Conservation (phyloP, 305 asterid genomes). For the Plantago lanceolata region DNA sequence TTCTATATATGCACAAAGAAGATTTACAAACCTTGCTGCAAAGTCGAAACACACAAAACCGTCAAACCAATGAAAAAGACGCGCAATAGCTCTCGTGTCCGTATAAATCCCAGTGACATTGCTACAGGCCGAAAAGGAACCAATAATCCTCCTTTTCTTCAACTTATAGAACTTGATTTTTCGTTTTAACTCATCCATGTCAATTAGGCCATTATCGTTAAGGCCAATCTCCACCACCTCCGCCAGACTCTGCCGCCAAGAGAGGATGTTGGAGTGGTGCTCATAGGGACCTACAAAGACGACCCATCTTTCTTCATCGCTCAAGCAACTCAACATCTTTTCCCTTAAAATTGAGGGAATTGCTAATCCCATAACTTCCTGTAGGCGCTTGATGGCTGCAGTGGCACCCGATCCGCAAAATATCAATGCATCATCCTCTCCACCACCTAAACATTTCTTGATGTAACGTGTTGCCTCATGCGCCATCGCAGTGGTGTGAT, state of each 20-base stretch:
- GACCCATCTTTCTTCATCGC: conserved; percentile 55
- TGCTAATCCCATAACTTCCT: conserved; percentile 63
- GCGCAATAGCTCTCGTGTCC: conserved; percentile 43
- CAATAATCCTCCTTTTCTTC: conserved; percentile 43
- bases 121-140: conserved; percentile 78
- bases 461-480: conserved; percentile 41
- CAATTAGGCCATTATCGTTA: conserved; percentile 38
- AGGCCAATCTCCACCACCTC: conserved; percentile 71
- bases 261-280: conserved; percentile 67
- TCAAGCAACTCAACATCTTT: conserved; percentile 31
- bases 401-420: conserved; percentile 76
- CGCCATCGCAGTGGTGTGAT: conserved; percentile 41
- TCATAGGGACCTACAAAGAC: conserved; percentile 69
- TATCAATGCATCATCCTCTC: conserved; percentile 39
- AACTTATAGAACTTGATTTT: conserved; percentile 33
- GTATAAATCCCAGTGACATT: conserved; percentile 60
- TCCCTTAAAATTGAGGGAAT: conserved; percentile 48
- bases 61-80: conserved; percentile 53
- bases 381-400: conserved; percentile 63
- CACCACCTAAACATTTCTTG: conserved; percentile 63
- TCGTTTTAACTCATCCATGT: conserved; percentile 40
- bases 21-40: conserved; percentile 50
- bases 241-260: conserved; percentile 69
- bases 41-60: conserved; percentile 64
- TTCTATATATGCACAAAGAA: background rate